Evolutionary conservation across 2,329 filamentous ascomycete genomes (phyloP).

Genomic region (Monosporascus sp.): DNA sequence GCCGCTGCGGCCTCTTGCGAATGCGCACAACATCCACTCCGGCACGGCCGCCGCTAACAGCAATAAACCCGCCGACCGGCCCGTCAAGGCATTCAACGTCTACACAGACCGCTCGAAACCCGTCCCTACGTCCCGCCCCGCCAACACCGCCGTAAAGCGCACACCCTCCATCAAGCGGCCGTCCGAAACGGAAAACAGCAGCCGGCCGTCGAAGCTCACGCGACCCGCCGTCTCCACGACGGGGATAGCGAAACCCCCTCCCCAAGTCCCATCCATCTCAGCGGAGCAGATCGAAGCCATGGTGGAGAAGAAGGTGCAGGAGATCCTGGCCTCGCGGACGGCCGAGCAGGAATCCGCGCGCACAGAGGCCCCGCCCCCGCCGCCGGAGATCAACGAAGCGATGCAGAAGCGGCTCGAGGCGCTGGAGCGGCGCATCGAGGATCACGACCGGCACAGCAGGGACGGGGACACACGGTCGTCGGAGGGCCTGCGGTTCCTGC

Average conservation of each 20-base stretch:
- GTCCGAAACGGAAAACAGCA: constrained; percentile 34
- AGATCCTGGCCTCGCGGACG: constrained; percentile 76
- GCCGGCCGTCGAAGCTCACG: constrained; percentile 22
- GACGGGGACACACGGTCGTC: constrained; percentile 64
- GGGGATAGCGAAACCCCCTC: constrained; percentile 14
- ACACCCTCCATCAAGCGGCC: constrained; percentile 22
- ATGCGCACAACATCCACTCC: constrained; percentile 68
- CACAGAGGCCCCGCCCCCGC: constrained; percentile 43
- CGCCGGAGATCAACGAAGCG: constrained; percentile 62
- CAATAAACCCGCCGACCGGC: constrained; percentile 58
- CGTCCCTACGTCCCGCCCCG: constrained; percentile 20
- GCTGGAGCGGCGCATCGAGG: constrained; percentile 80
- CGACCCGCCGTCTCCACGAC: constrained; percentile 15
- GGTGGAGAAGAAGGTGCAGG: constrained; percentile 85
- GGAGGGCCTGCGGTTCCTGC: constrained; percentile 76
- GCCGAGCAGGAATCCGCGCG: neutral
- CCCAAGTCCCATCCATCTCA: constrained; percentile 40
- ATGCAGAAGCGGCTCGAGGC: constrained; percentile 77
- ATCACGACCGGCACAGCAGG: constrained; percentile 43
- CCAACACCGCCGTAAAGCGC: constrained; percentile 12
- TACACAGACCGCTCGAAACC: constrained; percentile 69
- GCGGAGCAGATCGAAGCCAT: constrained; percentile 80
- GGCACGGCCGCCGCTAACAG: constrained; percentile 47
- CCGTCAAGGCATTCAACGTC: constrained; percentile 78
- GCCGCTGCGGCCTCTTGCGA: constrained; percentile 71